Base-by-base conservation (phyloP, 2,329 filamentous ascomycete species). In the Alternaria longipes region DNA sequence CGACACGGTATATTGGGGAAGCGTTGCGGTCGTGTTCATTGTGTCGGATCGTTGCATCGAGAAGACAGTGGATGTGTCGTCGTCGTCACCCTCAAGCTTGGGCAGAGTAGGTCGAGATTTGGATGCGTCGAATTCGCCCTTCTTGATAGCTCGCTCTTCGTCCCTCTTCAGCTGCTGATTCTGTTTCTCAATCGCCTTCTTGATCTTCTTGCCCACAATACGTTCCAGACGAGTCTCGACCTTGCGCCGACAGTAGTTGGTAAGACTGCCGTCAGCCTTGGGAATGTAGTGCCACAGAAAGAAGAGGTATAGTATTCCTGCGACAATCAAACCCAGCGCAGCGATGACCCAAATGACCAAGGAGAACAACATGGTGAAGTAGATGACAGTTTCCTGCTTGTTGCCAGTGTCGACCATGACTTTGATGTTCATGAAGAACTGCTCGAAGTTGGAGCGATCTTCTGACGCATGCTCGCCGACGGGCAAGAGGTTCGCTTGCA, bases 201-300 rank as follows among this genome's bases (percentile, higher is more conserved):
- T 93, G 71, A 97, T 91, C 81, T 95, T 97, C 71, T 84, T 86
- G 56, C 89, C 89, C 4, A 98, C 94, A 67, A 98, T 95, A 68
- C 89, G 89, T 74, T 91, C 91, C 67, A 99, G 84, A 67, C 93
- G 86, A 71, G 88, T 90, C 80, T 97, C 96, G 76, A 97, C 90
- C 82, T 98, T 98, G 46, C 93, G 90, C 63, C 92, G 90, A 77
- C 95, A 98, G 81, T 97, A 99, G 26, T 89, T 89, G 5, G 88
- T 88, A 30, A 99, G 84, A 8, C 91, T 90, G 6, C 93, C 92
- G 73, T 97, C 93, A 11, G 88, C 84, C 36, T 86, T 86, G 1
- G 94, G 93, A 63, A 99, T 94, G 80, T 94, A 95, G 79, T 95
- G 91, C 87, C 91, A 97, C 6, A 99, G 85, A 78, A 97, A 99